Percentiles rank a stretch among this genome's conserved stretches.
Conservation (phyloP, 345 rosid species). For the Hibiscus tridactylites region DNA sequence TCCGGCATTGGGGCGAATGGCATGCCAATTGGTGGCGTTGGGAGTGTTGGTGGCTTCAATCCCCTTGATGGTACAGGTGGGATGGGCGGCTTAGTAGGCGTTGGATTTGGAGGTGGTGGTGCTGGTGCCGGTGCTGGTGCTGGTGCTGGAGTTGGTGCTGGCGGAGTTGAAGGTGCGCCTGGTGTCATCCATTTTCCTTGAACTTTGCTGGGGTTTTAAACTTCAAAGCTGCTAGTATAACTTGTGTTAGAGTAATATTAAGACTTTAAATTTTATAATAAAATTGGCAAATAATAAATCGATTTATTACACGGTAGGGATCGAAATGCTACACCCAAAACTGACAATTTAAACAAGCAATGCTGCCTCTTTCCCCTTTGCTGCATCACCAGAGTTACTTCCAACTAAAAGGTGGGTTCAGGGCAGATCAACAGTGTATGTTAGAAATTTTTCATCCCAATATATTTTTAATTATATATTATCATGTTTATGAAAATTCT, state of each 20-base stretch:
- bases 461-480: too few relatives aligned
- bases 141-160: background rate
- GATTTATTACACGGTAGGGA: too few relatives aligned
- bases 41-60: conserved; percentile 25
- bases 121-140: background rate
- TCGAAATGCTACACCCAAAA: too few relatives aligned
- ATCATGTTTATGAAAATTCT: too few relatives aligned
- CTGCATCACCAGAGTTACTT: too few relatives aligned
- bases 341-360: too few relatives aligned
- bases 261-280: too few relatives aligned
- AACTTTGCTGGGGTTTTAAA: background rate
- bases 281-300: too few relatives aligned
- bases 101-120: conserved; percentile 16
- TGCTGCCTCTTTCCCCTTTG: too few relatives aligned
- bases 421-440: too few relatives aligned
- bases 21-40: conserved; percentile 47
- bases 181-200: conserved; percentile 3
- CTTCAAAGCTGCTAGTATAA: background rate
- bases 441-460: too few relatives aligned
- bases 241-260: background rate
- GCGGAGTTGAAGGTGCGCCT: background rate
- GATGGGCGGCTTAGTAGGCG: conserved; percentile 4
- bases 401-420: too few relatives aligned
- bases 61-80: conserved; percentile 11
- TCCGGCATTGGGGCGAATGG: conserved; percentile 51